Evolutionary conservation across 1,284 basidiomycete genomes (phyloP), one percentile per base, ranked within the genome.

Genomic region (Apiotrichum sp.): DNA sequence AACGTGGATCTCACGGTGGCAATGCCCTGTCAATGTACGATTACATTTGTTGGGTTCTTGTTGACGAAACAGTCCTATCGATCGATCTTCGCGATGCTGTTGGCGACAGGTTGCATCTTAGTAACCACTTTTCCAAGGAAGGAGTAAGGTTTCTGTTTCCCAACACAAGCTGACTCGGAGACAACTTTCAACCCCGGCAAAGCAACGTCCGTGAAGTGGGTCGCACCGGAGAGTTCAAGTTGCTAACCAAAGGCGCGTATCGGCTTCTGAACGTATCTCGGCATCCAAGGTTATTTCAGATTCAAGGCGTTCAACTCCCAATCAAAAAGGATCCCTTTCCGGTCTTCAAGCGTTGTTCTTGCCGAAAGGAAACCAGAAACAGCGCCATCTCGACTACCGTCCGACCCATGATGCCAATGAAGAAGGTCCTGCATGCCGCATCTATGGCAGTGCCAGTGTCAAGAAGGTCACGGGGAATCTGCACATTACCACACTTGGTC

Each of bases 381-480:
- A 82, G 62, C 75, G 78, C 34, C 77, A 78, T 22, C 65, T 77
- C 2, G 73, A 77, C 4, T 90, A 83, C 70, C 81, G 82, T 43
- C 86, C 87, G 0, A 88, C 88, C 0, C 86, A 86, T 65, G 84
- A 86, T 54, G 80, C 88, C 65, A 75, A 83, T 48, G 73, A 80
- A 0, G 81, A 86, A 61, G 87, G 82, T 0, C 81, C 80, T 39
- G 88, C 89, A 0, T 95, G 90, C 70, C 79, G 93, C 54, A 84
- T 98, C 7, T 93, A 85, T 65, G 95, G 95, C 2, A 86, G 85
- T 36, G 80, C 96, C 29, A 75, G 80, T 16, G 89, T 93, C 14
- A 97, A 95, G 76, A 88, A 91, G 63, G 92, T 97, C 1, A 97
- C 92, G 8, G 90, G 88, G 4, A 93, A 93, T 68, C 71, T 93